These are phyloP conservation scores for Paraphysoderma sedebokerense DNA, from an alignment of 371 early-diverging fungal genomes.

Conservation along the genomic window DNA sequence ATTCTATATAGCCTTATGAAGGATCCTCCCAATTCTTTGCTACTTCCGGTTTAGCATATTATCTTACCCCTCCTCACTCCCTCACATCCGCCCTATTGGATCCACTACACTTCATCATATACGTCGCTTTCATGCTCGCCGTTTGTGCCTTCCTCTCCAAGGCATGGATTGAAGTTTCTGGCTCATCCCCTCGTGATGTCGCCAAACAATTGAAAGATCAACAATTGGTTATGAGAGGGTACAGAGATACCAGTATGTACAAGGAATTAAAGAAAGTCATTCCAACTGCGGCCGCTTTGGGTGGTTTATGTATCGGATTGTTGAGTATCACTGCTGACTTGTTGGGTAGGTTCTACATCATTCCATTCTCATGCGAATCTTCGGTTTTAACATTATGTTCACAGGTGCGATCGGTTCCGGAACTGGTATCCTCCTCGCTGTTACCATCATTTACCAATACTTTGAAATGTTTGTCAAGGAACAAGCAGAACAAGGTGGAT, in stretches of 20 bases:
- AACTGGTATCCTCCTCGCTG: slow-evolving; percentile 97
- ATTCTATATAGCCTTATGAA: slow-evolving; percentile 34
- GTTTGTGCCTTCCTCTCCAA: slow-evolving; percentile 94
- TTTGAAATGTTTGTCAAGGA: slow-evolving; percentile 97
- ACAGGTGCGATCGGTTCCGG: slow-evolving; percentile 87
- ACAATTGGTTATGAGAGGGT: slow-evolving; percentile 91
- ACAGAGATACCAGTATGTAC: slow-evolving; percentile 91
- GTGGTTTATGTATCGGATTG: slow-evolving; percentile 92
- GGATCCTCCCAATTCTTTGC: slow-evolving; percentile 81
- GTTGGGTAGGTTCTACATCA: slow-evolving; percentile 51
- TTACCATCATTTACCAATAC: slow-evolving; percentile 98
- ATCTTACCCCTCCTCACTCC: slow-evolving; percentile 89
- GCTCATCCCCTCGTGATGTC: slow-evolving; percentile 94
- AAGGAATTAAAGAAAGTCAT: slow-evolving; percentile 97
- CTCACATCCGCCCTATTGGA: slow-evolving; percentile 63
- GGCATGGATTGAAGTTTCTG: slow-evolving; percentile 96
- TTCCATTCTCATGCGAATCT: slow-evolving; percentile 1
- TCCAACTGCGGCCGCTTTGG: slow-evolving; percentile 83
- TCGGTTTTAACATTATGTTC: neutral
- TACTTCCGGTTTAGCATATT: slow-evolving; percentile 92
- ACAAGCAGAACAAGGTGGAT: slow-evolving; percentile 55
- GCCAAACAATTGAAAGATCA: slow-evolving; percentile 95
- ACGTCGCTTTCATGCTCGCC: slow-evolving; percentile 78
- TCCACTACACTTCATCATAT: slow-evolving; percentile 93
- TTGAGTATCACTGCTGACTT: slow-evolving; percentile 92